Evolutionary conservation across 805 yeast genomes (phyloP), one percentile per base, ranked within the genome.

Genomic region (Wickerhamiella brachini): DNA sequence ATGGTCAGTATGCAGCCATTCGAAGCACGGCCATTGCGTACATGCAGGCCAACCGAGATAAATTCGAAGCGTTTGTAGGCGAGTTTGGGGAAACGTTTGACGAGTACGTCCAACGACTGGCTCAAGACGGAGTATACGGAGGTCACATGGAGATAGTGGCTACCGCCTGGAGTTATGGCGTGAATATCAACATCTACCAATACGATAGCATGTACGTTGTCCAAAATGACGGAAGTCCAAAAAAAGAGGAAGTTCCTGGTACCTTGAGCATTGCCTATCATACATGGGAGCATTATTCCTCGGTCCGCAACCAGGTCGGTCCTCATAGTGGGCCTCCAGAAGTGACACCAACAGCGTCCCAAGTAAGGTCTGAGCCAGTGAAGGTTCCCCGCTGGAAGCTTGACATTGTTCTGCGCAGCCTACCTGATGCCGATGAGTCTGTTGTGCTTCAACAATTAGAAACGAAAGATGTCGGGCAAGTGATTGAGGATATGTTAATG

Each of bases 231-330:
- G 23, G 41, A 17, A 9, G 10, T 39, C 5, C 47, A 31, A 10
- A n/a, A 43, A 2, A 50, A 50, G 17, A 38, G 21, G 20, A 55
- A 22, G 9, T 37, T 37, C 41, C 41, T 5, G 20, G 4, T 3
- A 6, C 4, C 3, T 48, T 63, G 2, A 73, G 69, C 49, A 55
- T 69, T 41, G 74, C 71, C 3, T 70, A 70, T 46, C 74, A 70
- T 44, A 59, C 66, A 0, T 70, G 74, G 73, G 73, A 70, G 51
- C 74, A 70, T 56, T 70, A 70, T 50, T 68, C 72, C 12, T 66
- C 71, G 12, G 69, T 69, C 3, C 58, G 73, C 23, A 64, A 67
- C 47, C 49, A 60, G n/a, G 58, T 55, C 15, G 72, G 71, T 1
- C 72, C 73, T 3, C 67, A 64, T 45, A 46, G 53, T 5, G 73